Base-by-base conservation (phyloP, 768 basidiomycete genomes). In the Cystobasidium tubakii region DNA sequence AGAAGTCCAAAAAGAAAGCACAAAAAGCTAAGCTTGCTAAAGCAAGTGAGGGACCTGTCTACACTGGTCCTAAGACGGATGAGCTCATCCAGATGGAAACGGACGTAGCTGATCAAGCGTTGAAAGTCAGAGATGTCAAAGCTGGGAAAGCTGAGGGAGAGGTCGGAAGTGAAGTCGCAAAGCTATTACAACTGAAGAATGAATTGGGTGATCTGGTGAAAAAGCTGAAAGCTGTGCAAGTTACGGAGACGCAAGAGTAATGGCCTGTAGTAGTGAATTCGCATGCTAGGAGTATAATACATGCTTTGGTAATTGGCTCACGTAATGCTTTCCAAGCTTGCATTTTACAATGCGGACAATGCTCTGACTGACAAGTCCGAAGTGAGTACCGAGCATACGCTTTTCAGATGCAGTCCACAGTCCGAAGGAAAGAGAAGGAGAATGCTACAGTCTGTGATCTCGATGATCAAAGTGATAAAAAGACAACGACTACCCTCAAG, bases 31-130 rank as follows among this genome's bases (percentile, higher is more conserved):
- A 83, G 72, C 82, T 83, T 1, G 82, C 83, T 4, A 80, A 79
- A 39, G 81, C 76, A 1, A 82, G 80, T 0, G 79, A 80, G 6
- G 55, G 82, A 77, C 44, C 80, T 80, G 55, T 83, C 75, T 76
- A 75, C 65, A 21, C 83, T 71, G 85, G 84, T 4, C 88, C 87
- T 0, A 91, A 89, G 81, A 86, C 89, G 1, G 85, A 87, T 0
- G 90, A 91, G 81, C 86, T 87, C 39, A 81, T 88, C 31, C 88
- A 86, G 1, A 82, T 91, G 73, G 92, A 92, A 81, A 85, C 84
- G 53, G 87, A 88, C 84, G 84, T 96, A 44, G 83, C 87, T 44
- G 86, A 85, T 64, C 92, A 96, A 80, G 92, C 90, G 0, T 85
- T 87, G 60, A 78, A 84, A 21, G 90, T 97, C 19, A 85, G 90